phyloP scores from a whole-genome alignment of 345 rosid genomes.

The Rhizophora apiculata region DNA sequence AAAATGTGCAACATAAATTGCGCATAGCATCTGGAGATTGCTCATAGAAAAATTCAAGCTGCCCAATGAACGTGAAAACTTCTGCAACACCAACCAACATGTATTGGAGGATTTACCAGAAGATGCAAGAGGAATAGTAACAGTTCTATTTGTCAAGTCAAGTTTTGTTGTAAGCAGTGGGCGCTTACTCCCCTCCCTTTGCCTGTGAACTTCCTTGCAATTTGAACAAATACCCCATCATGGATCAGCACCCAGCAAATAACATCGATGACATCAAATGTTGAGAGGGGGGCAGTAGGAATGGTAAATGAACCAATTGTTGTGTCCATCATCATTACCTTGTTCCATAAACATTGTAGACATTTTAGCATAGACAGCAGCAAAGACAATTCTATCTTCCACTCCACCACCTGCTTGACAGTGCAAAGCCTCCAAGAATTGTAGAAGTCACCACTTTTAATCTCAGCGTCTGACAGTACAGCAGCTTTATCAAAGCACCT shows the following conservation, averaged over 20 bases:
- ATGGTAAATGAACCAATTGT: constrained; percentile 73
- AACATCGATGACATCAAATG: constrained; percentile 72
- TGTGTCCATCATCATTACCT: constrained; percentile 82
- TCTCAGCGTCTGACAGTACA: constrained; percentile 58
- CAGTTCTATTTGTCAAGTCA: no score
- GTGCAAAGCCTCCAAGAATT: constrained; percentile 83
- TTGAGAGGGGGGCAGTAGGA: constrained; percentile 86
- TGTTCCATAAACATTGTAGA: constrained; percentile 92
- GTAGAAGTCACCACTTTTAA: constrained; percentile 48
- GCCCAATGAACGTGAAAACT: no score
- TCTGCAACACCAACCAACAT: no score
- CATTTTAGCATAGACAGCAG: constrained; percentile 80
- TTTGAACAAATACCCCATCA: constrained; percentile 65
- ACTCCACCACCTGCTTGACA: constrained; percentile 89
- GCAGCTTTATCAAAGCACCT: constrained; percentile 97
- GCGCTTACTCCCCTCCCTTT: constrained; percentile 60
- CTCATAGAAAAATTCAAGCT: no score
- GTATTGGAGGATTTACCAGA: no score
- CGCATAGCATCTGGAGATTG: no score
- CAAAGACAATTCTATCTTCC: constrained; percentile 85
- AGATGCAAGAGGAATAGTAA: no score
- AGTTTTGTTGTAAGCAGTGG: no score
- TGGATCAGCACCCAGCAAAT: constrained; percentile 85
- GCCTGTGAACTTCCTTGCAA: constrained; percentile 75
- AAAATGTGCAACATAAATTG: no score